These are phyloP conservation scores for Mrakia gelida DNA, from an alignment of 768 basidiomycete species.

Conservation along the genomic window DNA sequence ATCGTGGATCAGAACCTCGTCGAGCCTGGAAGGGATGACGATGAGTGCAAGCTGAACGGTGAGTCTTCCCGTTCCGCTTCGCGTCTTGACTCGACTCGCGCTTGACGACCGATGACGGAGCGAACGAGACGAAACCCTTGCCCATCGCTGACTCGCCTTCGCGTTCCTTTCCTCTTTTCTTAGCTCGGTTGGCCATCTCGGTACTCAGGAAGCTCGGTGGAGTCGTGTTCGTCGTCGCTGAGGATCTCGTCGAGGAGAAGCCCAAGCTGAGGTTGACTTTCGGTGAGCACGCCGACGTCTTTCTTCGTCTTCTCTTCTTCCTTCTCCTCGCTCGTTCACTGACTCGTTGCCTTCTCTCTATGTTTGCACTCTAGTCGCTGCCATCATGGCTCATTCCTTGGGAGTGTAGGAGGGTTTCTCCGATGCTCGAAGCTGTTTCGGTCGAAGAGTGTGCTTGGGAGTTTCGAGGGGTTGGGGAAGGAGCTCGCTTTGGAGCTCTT, in stretches of 20 bases:
- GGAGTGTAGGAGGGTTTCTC: neutral
- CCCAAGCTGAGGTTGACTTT: constrained; percentile 32
- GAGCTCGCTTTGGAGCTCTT: neutral
- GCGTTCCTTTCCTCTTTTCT: neutral
- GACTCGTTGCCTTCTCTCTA: neutral
- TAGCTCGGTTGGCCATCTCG: constrained; percentile 32
- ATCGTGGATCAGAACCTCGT: constrained; percentile 88
- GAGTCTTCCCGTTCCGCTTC: constrained; percentile 36
- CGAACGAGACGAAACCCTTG: no score
- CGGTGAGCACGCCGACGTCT: constrained; percentile 3
- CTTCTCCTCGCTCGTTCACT: neutral
- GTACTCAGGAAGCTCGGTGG: constrained; percentile 32
- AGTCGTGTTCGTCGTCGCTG: constrained; percentile 32
- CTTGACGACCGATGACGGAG: no score
- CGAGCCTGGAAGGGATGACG: constrained; percentile 58
- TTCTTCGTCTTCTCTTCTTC: neutral
- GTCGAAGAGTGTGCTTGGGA: neutral
- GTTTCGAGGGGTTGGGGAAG: no score
- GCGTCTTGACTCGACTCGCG: no score
- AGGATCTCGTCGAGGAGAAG: constrained; percentile 33
- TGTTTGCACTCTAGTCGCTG: constrained; percentile 8
- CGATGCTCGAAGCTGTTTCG: neutral
- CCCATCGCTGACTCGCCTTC: neutral
- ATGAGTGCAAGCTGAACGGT: constrained; percentile 92
- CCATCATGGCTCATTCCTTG: constrained; percentile 31